A percentile compares a stretch with the other conserved stretches of the same genome.
phyloP scores from a whole-genome alignment of 768 basidiomycete genomes.

The Mycena rosella region DNA sequence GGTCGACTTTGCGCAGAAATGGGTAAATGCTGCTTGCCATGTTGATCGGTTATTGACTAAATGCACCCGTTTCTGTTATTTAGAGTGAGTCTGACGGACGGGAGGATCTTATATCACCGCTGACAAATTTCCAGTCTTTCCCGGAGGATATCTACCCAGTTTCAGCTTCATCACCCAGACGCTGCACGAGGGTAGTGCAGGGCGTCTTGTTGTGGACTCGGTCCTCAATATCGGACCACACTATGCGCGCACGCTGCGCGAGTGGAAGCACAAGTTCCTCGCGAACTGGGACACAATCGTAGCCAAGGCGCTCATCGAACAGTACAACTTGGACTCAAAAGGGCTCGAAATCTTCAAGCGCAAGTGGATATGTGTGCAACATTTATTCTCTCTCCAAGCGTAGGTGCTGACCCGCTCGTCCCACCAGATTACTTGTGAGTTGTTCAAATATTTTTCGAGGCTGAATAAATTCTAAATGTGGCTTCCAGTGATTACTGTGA shows the following conservation, averaged over 20 bases:
- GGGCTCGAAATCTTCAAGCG: conserved; percentile 29
- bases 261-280: conserved; percentile 65
- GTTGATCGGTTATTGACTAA: not conserved
- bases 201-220: conserved; percentile 64
- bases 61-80: not conserved
- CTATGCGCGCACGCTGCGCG: conserved; percentile 68
- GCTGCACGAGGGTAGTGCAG: conserved; percentile 53
- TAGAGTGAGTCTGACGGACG: conserved; percentile 18
- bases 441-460: not conserved
- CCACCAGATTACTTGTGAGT: conserved; percentile 31
- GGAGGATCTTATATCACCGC: not conserved
- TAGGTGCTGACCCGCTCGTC: not conserved
- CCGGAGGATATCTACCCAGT: conserved; percentile 68
- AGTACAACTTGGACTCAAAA: conserved; percentile 46
- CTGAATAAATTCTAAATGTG: not conserved
- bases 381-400: not conserved
- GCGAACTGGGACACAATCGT: conserved; percentile 58
- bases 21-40: conserved; percentile 45
- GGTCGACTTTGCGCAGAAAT: conserved; percentile 70
- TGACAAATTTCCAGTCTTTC: conserved; percentile 57
- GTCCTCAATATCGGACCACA: conserved; percentile 70
- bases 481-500: conserved; percentile 15
- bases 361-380: conserved; percentile 34
- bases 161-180: conserved; percentile 57
- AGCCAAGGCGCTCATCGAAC: conserved; percentile 55